A percentile compares a stretch with the other conserved stretches of the same genome.
These are phyloP conservation scores for Aspergillus felis DNA, from an alignment of 2,329 filamentous ascomycete genomes.

Conservation along the genomic window DNA sequence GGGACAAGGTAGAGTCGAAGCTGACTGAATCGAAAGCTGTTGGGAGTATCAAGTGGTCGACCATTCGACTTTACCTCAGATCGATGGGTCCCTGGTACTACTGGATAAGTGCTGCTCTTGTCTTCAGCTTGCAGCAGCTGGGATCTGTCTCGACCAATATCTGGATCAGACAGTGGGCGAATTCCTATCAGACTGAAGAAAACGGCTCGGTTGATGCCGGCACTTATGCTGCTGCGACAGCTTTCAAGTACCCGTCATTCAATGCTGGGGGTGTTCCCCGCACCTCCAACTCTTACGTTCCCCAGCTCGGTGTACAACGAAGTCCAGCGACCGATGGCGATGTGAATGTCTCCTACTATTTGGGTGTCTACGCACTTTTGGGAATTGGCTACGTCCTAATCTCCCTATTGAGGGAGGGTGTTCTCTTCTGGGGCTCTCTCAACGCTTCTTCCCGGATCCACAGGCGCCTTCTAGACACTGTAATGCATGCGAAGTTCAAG, in stretches of 20 bases:
- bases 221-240: slow-evolving; percentile 40
- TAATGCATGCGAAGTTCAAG: slow-evolving; percentile 88
- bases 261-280: slow-evolving; percentile 35
- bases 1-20: slow-evolving; percentile 44
- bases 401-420: slow-evolving; percentile 76
- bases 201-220: slow-evolving; percentile 27
- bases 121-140: slow-evolving; percentile 80
- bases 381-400: slow-evolving; percentile 74
- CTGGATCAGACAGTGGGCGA: slow-evolving; percentile 95
- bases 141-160: slow-evolving; percentile 83
- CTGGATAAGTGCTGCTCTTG: slow-evolving; percentile 71
- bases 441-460: slow-evolving; percentile 85
- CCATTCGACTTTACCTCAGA: slow-evolving; percentile 77
- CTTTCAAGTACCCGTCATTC: slow-evolving; percentile 36
- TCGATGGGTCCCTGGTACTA: slow-evolving; percentile 98
- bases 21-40: slow-evolving; percentile 73
- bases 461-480: slow-evolving; percentile 67
- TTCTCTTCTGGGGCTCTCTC: slow-evolving; percentile 89
- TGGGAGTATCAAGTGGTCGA: slow-evolving; percentile 82
- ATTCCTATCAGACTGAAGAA: slow-evolving; percentile 66
- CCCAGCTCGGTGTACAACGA: slow-evolving; percentile 24
- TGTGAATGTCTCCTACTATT: slow-evolving; percentile 80
- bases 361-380: slow-evolving; percentile 75
- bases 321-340: slow-evolving; percentile 33
- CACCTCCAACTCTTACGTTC: slow-evolving; percentile 26